phyloP scores from a whole-genome alignment of 331 rosid species.

The Dryas integrifolia region DNA sequence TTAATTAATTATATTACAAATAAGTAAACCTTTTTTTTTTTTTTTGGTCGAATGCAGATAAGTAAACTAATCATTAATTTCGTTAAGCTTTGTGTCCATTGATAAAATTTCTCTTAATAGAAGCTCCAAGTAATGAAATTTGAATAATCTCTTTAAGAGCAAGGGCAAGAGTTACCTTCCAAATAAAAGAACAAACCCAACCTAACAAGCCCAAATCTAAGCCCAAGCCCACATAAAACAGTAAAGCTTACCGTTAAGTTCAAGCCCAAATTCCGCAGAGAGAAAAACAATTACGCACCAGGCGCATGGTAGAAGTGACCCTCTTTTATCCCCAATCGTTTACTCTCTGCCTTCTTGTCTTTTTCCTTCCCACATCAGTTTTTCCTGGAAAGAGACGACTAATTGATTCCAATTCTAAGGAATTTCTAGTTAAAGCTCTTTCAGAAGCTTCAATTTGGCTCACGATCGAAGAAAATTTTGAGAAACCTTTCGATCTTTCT shows the following conservation, averaged over 20 bases:
- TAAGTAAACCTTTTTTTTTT: too few species aligned
- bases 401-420: neutral
- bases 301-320: constrained; percentile 29
- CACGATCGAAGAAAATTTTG: neutral
- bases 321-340: constrained; percentile 21
- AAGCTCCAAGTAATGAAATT: too few species aligned
- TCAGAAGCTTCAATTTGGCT: neutral
- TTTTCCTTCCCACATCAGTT: constrained; percentile 6
- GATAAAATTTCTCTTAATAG: too few species aligned
- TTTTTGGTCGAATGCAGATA: too few species aligned
- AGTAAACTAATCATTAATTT: too few species aligned
- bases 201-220: too few species aligned
- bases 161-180: too few species aligned
- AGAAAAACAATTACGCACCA: neutral
- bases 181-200: too few species aligned
- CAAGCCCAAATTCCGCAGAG: neutral
- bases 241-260: too few species aligned
- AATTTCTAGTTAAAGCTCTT: constrained; percentile 2
- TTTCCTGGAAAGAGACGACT: neutral
- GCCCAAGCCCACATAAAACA: neutral
- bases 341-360: neutral
- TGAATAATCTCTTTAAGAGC: too few species aligned
- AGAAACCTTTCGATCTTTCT: constrained; percentile 8
- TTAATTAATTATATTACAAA: too few species aligned
- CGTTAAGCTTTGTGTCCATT: too few species aligned